Percentiles rank a stretch among this genome's conserved stretches.
Evolutionary conservation across 2,329 filamentous ascomycete species (phyloP).

Genomic region (Kalmusia sp.): DNA sequence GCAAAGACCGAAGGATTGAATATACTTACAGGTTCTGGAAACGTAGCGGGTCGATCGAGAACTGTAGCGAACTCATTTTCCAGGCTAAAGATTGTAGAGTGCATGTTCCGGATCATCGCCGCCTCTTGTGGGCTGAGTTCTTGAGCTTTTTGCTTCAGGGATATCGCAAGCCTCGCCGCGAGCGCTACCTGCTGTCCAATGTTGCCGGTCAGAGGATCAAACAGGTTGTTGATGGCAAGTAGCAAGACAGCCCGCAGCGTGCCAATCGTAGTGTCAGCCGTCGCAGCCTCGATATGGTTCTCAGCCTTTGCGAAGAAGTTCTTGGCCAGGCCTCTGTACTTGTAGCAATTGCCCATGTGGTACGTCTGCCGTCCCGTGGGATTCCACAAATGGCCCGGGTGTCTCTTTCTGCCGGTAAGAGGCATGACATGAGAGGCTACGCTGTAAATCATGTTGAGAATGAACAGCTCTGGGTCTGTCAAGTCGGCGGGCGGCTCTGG

Average conservation of each 20-base stretch:
- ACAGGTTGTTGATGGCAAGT: constrained; percentile 44
- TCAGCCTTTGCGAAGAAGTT: constrained; percentile 39
- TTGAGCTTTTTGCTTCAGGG: constrained; percentile 36
- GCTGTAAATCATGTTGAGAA: constrained; percentile 45
- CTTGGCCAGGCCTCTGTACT: constrained; percentile 35
- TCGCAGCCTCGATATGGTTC: constrained; percentile 40
- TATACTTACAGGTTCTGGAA: constrained; percentile 41
- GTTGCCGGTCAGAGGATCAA: constrained; percentile 44
- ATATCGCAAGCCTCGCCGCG: constrained; percentile 40
- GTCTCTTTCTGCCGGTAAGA: constrained; percentile 29
- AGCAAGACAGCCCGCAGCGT: constrained; percentile 41
- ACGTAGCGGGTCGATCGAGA: constrained; percentile 42
- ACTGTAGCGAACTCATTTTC: constrained; percentile 46
- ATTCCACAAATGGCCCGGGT: constrained; percentile 28
- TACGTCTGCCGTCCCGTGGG: constrained; percentile 31
- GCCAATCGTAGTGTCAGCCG: constrained; percentile 38
- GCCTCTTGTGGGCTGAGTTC: constrained; percentile 30
- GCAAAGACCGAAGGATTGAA: not conserved
- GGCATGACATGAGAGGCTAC: constrained; percentile 43
- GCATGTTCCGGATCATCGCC: constrained; percentile 37
- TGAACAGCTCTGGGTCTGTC: constrained; percentile 33
- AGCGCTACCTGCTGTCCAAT: constrained; percentile 46
- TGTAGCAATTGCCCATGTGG: constrained; percentile 37
- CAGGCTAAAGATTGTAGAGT: constrained; percentile 43
- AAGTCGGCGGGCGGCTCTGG: constrained; percentile 31